Base-by-base conservation (phyloP, 805 yeast genomes). In the Ascoidea rubescens region DNA sequence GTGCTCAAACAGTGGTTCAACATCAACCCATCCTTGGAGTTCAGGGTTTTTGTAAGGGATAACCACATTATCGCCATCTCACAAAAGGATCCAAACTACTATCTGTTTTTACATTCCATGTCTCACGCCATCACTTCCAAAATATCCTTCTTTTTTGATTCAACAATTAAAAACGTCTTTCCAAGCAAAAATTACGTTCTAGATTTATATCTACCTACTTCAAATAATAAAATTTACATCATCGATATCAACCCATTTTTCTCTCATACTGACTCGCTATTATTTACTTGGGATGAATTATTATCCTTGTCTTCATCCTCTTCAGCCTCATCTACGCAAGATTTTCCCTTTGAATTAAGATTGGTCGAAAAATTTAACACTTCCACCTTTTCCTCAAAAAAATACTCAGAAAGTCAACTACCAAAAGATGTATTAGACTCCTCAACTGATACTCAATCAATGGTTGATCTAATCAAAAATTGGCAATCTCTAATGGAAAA, bases 381-480 rank as follows among this genome's bases (percentile, higher is more conserved):
- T 5, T 86, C 88, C 0, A 71, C 91, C 33, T 89, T 89, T 69
- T 83, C 87, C 0, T 67, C 80, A 0, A 87, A 84, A 57, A 95
- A 87, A 50, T 91, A 87, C 62, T 79, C 95, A 1, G 96, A 91
- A 59, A 87, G 82, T 63, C 90, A 87, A 60, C 96, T 93, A 2
- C 99, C 99, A 0, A 73, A 77, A 51, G 99, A 93, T 60, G 79
- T 93, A 21, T 84, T 93, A 4, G 93, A 88, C 62, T 96, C 96
- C 1, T 73, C 86, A 42, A 60, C 79, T 58, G 81, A 84, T 58
- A 75, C 90, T 0, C 71, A 74, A 21, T 76, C 84, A 0, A 82
- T 88, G 75, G 80, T 78, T 10, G 89, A 84, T 50, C 67, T 86
- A 56, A 79, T 85, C 0, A 71, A 71, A 54, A 72, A 79, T 53